A percentile compares a stretch with the other conserved stretches of the same genome.
These are phyloP conservation scores for Thuja plicata DNA, from an alignment of 83 land plant genomes.

Conservation along the genomic window DNA sequence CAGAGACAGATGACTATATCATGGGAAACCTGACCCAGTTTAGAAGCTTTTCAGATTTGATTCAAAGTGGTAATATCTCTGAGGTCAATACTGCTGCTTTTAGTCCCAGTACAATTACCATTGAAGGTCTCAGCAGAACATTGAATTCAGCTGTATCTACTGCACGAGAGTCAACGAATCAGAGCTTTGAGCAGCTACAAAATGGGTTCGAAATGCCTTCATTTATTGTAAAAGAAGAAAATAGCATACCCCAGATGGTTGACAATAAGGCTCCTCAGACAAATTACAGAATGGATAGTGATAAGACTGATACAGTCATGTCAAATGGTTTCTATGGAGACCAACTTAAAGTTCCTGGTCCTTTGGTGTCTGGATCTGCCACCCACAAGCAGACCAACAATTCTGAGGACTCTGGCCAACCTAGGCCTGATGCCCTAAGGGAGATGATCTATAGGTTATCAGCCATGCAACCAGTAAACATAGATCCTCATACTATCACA, in stretches of 20 bases:
- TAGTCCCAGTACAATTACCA: not conserved
- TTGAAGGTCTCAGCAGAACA: not conserved
- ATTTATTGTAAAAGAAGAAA: not conserved
- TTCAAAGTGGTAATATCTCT: not conserved
- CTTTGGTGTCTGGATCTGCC: not conserved
- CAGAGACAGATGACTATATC: not conserved
- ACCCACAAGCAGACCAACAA: not conserved
- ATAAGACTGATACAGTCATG: not conserved
- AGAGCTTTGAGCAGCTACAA: not conserved
- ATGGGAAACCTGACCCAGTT: constrained; percentile 1
- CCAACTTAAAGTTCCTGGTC: not conserved
- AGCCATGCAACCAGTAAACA: constrained; percentile 51
- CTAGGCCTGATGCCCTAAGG: constrained; percentile 25
- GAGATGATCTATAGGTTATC: constrained; percentile 48
- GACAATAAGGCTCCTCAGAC: not conserved
- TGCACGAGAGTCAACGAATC: not conserved
- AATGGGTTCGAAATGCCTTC: not conserved
- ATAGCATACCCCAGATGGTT: not conserved
- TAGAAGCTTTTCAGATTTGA: not conserved
- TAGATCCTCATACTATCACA: constrained; percentile 34
- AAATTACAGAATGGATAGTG: constrained; percentile 1
- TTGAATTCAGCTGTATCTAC: not conserved
- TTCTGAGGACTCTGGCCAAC: not conserved
- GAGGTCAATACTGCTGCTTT: not conserved
- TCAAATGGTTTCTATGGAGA: not conserved